phyloP scores from a whole-genome alignment of 2,329 filamentous ascomycete species.

The Neofusicoccum laricinum region DNA sequence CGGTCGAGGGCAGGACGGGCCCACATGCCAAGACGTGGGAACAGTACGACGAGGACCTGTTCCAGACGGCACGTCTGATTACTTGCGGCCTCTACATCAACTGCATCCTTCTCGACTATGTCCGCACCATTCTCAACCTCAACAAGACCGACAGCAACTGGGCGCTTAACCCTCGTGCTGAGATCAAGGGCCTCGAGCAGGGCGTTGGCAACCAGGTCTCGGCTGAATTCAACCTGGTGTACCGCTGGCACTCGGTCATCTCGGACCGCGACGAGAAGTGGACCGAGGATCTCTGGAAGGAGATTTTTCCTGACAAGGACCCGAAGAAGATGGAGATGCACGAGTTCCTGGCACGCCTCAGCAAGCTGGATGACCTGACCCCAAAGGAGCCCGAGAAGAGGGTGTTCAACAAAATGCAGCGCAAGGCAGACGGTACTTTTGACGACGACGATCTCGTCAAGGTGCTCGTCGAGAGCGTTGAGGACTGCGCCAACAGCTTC shows the following conservation, averaged over 20 bases:
- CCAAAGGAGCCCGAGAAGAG: slow-evolving; percentile 67
- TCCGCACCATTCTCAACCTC: slow-evolving; percentile 54
- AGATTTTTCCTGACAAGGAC: slow-evolving; percentile 47
- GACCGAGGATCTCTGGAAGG: slow-evolving; percentile 59
- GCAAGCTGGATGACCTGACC: slow-evolving; percentile 60
- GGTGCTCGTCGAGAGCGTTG: slow-evolving; percentile 66
- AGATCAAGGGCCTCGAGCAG: slow-evolving; percentile 63
- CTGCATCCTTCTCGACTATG: slow-evolving; percentile 53
- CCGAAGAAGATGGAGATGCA: slow-evolving; percentile 53
- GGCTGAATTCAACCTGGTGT: slow-evolving; percentile 85
- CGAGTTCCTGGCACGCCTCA: slow-evolving; percentile 62
- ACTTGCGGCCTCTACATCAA: slow-evolving; percentile 55
- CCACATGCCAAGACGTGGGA: slow-evolving; percentile 28
- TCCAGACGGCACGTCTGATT: slow-evolving; percentile 51
- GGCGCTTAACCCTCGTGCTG: slow-evolving; percentile 74
- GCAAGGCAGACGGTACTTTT: slow-evolving; percentile 66
- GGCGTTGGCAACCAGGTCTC: slow-evolving; percentile 81
- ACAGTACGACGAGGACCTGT: slow-evolving; percentile 46
- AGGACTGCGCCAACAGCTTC: slow-evolving; percentile 66
- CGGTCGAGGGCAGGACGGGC: slow-evolving; percentile 30
- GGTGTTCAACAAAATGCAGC: slow-evolving; percentile 63
- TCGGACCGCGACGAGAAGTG: slow-evolving; percentile 73
- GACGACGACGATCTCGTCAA: slow-evolving; percentile 73
- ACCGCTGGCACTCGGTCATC: slow-evolving; percentile 83
- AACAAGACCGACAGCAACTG: slow-evolving; percentile 72